Percentiles rank a stretch among this genome's conserved stretches.
Conservation (phyloP, 352 stramenopile species). For the Globisporangium nodosum region DNA sequence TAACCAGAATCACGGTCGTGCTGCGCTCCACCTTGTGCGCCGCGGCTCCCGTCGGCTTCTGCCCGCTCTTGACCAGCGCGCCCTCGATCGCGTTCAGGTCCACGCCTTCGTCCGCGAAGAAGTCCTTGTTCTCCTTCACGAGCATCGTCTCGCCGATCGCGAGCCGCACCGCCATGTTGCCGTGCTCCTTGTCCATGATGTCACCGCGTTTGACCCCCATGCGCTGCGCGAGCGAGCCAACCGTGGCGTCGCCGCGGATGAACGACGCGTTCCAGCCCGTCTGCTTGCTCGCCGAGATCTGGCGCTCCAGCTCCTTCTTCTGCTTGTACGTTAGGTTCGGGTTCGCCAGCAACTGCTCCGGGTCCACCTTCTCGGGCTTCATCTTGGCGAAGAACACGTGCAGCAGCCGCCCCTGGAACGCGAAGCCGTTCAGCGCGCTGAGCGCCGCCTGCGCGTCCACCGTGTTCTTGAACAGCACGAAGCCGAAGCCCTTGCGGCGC, state of each 20-base stretch:
- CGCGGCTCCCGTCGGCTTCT: constrained; percentile 20
- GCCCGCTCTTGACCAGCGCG: constrained; percentile 47
- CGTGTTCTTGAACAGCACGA: constrained; percentile 93
- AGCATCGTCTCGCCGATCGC: constrained; percentile 97
- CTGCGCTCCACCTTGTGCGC: constrained; percentile 86
- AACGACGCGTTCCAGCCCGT: constrained; percentile 95
- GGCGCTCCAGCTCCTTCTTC: constrained; percentile 88
- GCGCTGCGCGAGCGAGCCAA: constrained; percentile 70
- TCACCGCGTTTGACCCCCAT: constrained; percentile 93
- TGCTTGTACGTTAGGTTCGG: constrained; percentile 85
- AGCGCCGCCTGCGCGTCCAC: constrained; percentile 87
- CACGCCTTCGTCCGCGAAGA: constrained; percentile 93
- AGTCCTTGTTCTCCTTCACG: constrained; percentile 97
- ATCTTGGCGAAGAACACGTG: constrained; percentile 90
- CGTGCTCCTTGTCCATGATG: constrained; percentile 93
- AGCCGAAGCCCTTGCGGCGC: constrained; percentile 96
- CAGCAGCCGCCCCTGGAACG: constrained; percentile 96
- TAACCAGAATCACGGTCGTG: constrained; percentile 95
- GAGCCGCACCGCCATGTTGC: constrained; percentile 96
- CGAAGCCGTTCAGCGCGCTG: constrained; percentile 88
- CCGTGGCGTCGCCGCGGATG: constrained; percentile 68
- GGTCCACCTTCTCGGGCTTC: constrained; percentile 60
- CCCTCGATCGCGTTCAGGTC: constrained; percentile 93
- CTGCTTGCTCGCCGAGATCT: constrained; percentile 71
- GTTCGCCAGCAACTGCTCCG: constrained; percentile 47